These are phyloP conservation scores for Colletotrichum caudatum DNA, from an alignment of 2,329 filamentous ascomycete genomes.

Conservation along the genomic window DNA sequence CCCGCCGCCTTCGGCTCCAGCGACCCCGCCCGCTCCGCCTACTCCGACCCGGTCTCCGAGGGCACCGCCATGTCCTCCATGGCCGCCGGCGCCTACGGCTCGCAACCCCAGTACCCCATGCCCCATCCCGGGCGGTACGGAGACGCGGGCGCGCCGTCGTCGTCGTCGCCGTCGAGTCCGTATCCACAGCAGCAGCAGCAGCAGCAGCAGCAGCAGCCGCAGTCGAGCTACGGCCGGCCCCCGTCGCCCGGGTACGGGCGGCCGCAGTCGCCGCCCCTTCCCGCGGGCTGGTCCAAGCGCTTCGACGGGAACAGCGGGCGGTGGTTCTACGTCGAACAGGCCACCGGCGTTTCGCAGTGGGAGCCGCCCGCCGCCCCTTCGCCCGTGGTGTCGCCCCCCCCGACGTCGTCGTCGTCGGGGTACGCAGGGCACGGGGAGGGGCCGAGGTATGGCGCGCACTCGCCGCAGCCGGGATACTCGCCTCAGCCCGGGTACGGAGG, in stretches of 20 bases:
- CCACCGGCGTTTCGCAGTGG: slow-evolving; percentile 69
- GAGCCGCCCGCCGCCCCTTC: slow-evolving; percentile 52
- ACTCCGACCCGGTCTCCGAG: slow-evolving; percentile 21
- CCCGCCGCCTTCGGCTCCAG: slow-evolving; percentile 35
- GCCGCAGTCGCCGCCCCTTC: slow-evolving; percentile 54
- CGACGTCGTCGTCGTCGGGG: slow-evolving; percentile 35
- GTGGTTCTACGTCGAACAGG: slow-evolving; percentile 69
- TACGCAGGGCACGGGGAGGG: slow-evolving; percentile 41
- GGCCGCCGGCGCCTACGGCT: slow-evolving; percentile 40
- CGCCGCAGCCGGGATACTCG: slow-evolving; percentile 25
- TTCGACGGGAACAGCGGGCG: slow-evolving; percentile 66
- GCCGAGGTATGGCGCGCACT: slow-evolving; percentile 27
- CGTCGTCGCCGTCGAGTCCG: background rate
- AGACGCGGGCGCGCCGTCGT: background rate
- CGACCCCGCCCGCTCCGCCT: slow-evolving; percentile 30
- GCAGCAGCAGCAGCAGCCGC: slow-evolving; percentile 23
- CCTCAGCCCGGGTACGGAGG: slow-evolving; percentile 41
- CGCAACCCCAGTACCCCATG: slow-evolving; percentile 28
- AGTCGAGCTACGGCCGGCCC: slow-evolving; percentile 36
- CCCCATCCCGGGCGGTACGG: slow-evolving; percentile 37
- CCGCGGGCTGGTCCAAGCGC: slow-evolving; percentile 66
- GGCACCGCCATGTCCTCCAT: slow-evolving; percentile 16
- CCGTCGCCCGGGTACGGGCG: slow-evolving; percentile 40
- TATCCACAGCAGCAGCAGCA: slow-evolving; percentile 38
- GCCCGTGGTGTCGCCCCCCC: slow-evolving; percentile 24